Percentiles rank a stretch among this genome's conserved stretches.
Evolutionary conservation across 2,329 filamentous ascomycete genomes (phyloP).

Genomic region (Cladosporium velox): DNA sequence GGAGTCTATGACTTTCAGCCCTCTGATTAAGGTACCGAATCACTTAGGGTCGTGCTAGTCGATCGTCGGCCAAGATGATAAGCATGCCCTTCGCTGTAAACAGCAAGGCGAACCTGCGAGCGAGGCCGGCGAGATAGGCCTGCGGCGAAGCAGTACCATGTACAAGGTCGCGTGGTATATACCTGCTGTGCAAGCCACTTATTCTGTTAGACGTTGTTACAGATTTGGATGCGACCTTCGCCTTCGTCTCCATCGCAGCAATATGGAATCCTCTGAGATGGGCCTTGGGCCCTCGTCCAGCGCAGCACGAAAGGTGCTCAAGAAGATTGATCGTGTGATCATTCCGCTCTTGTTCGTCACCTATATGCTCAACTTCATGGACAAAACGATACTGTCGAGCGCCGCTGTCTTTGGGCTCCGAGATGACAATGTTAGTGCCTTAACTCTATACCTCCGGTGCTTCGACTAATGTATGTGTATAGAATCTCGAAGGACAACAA

Average conservation of each 20-base stretch:
- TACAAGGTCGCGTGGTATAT: neutral
- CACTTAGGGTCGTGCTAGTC: neutral
- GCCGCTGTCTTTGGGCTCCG: constrained; percentile 26
- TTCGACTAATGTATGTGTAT: neutral
- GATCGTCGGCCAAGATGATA: neutral
- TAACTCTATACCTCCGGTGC: neutral
- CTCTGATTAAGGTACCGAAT: too few relatives aligned
- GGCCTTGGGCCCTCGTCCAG: neutral
- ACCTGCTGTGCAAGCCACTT: neutral
- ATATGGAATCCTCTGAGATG: neutral
- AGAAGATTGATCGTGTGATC: constrained; percentile 27
- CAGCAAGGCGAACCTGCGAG: constrained; percentile 1
- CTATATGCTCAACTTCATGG: constrained; percentile 29
- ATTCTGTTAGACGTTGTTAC: neutral
- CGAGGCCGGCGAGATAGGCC: constrained; percentile 7
- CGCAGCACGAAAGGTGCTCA: constrained; percentile 7
- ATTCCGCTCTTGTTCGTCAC: constrained; percentile 26
- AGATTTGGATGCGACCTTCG: neutral
- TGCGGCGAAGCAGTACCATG: neutral
- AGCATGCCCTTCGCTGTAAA: neutral
- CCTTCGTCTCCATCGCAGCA: neutral
- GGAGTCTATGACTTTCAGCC: too few relatives aligned
- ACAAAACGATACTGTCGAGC: constrained; percentile 28
- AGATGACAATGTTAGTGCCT: constrained; percentile 3
- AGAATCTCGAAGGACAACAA: constrained; percentile 23